These are phyloP conservation scores for Microstegium vimineum DNA, from an alignment of 176 grass and related monocot genomes.

Conservation along the genomic window DNA sequence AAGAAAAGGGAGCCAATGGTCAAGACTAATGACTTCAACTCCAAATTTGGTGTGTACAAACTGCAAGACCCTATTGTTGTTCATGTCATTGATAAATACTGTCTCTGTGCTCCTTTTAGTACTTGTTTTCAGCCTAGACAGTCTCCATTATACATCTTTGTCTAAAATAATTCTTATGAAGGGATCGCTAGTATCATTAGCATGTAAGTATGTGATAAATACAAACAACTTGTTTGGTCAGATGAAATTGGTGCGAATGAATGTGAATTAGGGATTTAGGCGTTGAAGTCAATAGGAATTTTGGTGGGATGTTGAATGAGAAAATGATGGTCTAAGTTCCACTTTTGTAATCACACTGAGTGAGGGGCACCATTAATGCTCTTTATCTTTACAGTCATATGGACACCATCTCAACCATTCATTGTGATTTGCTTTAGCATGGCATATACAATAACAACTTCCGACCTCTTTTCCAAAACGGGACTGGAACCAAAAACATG, in stretches of 20 bases:
- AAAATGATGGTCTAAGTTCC: neutral
- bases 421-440: neutral
- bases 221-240: neutral
- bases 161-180: neutral
- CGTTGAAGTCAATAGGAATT: neutral
- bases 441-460: neutral
- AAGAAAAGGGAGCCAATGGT: neutral
- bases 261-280: neutral
- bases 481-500: neutral
- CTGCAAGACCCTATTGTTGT: neutral
- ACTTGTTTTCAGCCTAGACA: neutral
- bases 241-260: neutral
- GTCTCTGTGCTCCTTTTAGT: neutral
- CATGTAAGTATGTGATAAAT: neutral
- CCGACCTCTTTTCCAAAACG: neutral
- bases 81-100: neutral
- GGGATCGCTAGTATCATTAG: neutral
- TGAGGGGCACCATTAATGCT: neutral
- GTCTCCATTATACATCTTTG: neutral
- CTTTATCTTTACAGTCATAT: neutral
- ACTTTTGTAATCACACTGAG: neutral
- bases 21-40: neutral
- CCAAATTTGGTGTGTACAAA: neutral
- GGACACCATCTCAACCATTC: neutral
- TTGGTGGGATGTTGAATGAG: neutral